phyloP scores from a whole-genome alignment of 2,329 filamentous ascomycete species.

The Exophiala sp. region DNA sequence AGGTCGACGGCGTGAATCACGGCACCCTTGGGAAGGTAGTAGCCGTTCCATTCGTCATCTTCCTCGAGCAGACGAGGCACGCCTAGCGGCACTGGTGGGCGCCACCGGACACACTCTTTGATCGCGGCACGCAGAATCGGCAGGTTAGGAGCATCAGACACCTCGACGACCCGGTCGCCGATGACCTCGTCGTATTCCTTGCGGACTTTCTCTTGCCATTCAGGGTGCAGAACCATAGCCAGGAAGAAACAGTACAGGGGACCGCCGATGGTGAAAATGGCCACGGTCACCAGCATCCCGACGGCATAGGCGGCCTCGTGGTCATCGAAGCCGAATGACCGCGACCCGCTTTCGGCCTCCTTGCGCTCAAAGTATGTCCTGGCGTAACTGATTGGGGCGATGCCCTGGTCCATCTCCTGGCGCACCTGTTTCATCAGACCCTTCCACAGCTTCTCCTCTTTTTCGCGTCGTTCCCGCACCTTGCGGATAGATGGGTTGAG shows the following conservation, averaged over 20 bases:
- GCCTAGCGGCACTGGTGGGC: conserved; percentile 45
- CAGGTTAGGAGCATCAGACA: conserved; percentile 37
- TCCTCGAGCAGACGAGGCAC: conserved; percentile 48
- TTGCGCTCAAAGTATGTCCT: conserved; percentile 29
- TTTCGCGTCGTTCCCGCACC: conserved; percentile 29
- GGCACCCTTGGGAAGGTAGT: conserved; percentile 47
- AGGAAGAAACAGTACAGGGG: conserved; percentile 32
- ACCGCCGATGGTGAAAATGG: conserved; percentile 30
- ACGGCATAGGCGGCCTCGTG: conserved; percentile 30
- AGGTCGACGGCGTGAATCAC: conserved; percentile 41
- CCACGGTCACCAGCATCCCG: conserved; percentile 29
- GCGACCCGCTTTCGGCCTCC: conserved; percentile 21
- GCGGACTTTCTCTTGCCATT: conserved; percentile 44
- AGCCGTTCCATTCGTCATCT: conserved; percentile 47
- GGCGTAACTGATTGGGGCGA: conserved; percentile 28
- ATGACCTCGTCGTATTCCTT: conserved; percentile 44
- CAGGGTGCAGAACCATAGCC: conserved; percentile 46
- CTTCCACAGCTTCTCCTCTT: conserved; percentile 31
- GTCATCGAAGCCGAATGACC: conserved; percentile 27
- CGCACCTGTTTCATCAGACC: conserved; percentile 29
- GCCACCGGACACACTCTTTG: conserved; percentile 44
- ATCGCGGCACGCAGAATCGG: conserved; percentile 38
- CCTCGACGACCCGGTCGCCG: conserved; percentile 40
- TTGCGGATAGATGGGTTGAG: conserved; percentile 27
- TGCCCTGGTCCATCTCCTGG: conserved; percentile 26